Percentiles rank a stretch among this genome's conserved stretches.
These are phyloP conservation scores for Gelatoporia subvermispora DNA, from an alignment of 768 basidiomycete genomes.

Conservation along the genomic window DNA sequence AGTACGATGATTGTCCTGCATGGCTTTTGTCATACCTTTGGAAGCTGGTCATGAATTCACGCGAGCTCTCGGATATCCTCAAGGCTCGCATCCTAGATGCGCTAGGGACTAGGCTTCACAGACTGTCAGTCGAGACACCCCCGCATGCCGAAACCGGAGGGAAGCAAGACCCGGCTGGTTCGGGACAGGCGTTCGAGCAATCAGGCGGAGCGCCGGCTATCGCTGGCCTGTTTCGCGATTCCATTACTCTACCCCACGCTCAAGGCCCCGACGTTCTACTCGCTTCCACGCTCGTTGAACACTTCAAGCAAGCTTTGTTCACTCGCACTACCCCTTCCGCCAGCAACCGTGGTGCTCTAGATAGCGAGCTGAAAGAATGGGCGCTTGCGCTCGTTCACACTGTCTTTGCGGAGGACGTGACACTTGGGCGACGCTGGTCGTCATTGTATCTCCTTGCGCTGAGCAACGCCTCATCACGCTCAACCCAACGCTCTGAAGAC, in stretches of 20 bases:
- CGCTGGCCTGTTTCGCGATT: too few relatives aligned
- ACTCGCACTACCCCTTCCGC: too few relatives aligned
- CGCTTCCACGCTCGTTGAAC: too few relatives aligned
- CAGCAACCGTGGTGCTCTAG: background rate
- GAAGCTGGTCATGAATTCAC: background rate
- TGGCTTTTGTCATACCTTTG: constrained; percentile 5
- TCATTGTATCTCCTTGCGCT: constrained; percentile 9
- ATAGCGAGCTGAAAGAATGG: background rate
- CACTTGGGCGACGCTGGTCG: constrained; percentile 7
- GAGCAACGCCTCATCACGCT: background rate
- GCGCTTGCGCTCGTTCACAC: background rate
- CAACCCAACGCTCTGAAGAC: background rate
- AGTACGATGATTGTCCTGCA: constrained; percentile 1
- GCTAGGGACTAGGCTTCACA: background rate
- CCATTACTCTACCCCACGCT: too few relatives aligned
- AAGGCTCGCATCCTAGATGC: background rate
- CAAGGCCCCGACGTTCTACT: too few relatives aligned
- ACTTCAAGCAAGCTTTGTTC: too few relatives aligned
- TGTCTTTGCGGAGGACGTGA: background rate
- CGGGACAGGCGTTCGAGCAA: too few relatives aligned
- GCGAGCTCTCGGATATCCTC: background rate
- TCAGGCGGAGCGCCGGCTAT: too few relatives aligned
- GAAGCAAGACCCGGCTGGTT: too few relatives aligned
- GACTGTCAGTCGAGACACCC: too few relatives aligned
- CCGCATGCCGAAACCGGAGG: too few relatives aligned